Evolutionary conservation across 2,329 filamentous ascomycete species (phyloP).

Genomic region (Clonostachys rosea): DNA sequence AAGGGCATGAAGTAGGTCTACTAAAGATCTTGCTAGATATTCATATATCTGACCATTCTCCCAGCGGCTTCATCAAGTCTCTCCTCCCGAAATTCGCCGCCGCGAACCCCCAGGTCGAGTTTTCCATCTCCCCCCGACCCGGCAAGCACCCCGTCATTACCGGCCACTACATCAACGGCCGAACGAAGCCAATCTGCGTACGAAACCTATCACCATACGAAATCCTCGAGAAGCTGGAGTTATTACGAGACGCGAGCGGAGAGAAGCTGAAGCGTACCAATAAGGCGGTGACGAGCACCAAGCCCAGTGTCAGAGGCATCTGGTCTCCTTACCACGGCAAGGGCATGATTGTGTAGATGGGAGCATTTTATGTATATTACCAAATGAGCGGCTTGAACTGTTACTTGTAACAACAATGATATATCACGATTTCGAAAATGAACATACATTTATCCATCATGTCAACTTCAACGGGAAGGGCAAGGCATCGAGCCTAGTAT

Average conservation of each 20-base stretch:
- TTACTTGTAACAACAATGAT: neutral
- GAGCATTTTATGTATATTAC: neutral
- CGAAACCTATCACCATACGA: conserved; percentile 78
- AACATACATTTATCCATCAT: too few relatives aligned
- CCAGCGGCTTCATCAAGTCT: conserved; percentile 75
- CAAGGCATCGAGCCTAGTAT: neutral
- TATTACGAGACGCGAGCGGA: conserved; percentile 70
- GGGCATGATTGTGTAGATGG: conserved; percentile 43
- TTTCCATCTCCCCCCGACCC: conserved; percentile 87
- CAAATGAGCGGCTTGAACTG: neutral
- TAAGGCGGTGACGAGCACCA: conserved; percentile 62
- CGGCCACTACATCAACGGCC: conserved; percentile 90
- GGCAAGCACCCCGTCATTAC: conserved; percentile 83
- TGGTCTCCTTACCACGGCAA: conserved; percentile 68
- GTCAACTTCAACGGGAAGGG: neutral
- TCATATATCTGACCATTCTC: conserved; percentile 11
- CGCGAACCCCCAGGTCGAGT: conserved; percentile 82
- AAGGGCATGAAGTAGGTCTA: conserved; percentile 81
- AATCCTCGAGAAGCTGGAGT: conserved; percentile 73
- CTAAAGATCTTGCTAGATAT: neutral
- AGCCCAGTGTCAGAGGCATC: conserved; percentile 62
- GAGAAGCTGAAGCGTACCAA: conserved; percentile 63
- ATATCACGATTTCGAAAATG: too few relatives aligned
- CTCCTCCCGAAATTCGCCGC: conserved; percentile 73
- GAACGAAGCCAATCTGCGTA: conserved; percentile 81